phyloP scores from a whole-genome alignment of 192 early-diverging fungal species.

The Thamnidium elegans region DNA sequence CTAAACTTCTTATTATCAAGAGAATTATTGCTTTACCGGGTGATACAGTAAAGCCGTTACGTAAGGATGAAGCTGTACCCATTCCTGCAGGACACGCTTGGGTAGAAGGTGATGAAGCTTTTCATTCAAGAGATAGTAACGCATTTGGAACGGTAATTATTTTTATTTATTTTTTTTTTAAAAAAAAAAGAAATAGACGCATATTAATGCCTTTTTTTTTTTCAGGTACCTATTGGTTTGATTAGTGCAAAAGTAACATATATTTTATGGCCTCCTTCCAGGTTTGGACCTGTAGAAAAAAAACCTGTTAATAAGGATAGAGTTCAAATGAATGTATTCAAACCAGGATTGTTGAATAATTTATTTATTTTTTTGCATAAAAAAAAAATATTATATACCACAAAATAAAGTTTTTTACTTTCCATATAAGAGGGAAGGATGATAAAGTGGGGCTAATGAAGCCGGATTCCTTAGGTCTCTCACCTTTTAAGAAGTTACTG shows the following conservation, averaged over 20 bases:
- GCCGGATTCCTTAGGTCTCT: too few relatives aligned
- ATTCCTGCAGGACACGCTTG: slow-evolving; percentile 81
- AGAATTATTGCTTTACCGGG: slow-evolving; percentile 82
- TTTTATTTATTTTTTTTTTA: background rate
- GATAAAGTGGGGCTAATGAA: too few relatives aligned
- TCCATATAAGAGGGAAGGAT: too few relatives aligned
- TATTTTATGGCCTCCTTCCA: slow-evolving; percentile 67
- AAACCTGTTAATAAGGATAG: slow-evolving; percentile 9
- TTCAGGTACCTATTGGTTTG: slow-evolving; percentile 65
- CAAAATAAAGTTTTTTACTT: too few relatives aligned
- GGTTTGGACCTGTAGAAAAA: slow-evolving; percentile 52
- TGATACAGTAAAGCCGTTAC: slow-evolving; percentile 62
- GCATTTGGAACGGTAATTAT: slow-evolving; percentile 69
- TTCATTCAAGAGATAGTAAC: slow-evolving; percentile 81
- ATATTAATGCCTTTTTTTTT: background rate
- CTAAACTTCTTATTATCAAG: slow-evolving; percentile 71
- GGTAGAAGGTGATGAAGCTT: slow-evolving; percentile 85
- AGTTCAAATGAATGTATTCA: slow-evolving; percentile 9
- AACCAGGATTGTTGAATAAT: background rate
- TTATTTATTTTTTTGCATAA: too few relatives aligned
- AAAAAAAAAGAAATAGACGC: background rate
- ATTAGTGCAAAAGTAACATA: slow-evolving; percentile 55
- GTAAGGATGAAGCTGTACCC: slow-evolving; percentile 36
- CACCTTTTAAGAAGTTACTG: too few relatives aligned
- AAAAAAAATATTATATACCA: too few relatives aligned